Evolutionary conservation across 768 basidiomycete species (phyloP).

Genomic region (Dioszegia aurantiaca): DNA sequence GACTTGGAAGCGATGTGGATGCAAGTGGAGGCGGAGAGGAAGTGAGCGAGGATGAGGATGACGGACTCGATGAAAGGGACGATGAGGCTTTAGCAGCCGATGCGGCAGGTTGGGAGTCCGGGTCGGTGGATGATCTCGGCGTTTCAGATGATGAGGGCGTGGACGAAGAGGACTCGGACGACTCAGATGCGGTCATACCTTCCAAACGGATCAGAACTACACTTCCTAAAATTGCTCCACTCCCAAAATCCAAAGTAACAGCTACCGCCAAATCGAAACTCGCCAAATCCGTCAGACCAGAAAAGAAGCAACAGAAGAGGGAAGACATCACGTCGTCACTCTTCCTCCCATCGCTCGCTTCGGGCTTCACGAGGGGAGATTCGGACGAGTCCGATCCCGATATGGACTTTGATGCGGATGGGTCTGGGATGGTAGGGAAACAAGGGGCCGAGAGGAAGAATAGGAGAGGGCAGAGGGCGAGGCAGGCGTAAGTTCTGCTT

Average conservation of each 20-base stretch:
- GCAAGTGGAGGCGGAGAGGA: slow-evolving; percentile 5
- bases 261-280: slow-evolving; percentile 4
- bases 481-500: slow-evolving; percentile 72
- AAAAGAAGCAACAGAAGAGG: slow-evolving; percentile 8
- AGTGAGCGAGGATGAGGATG: slow-evolving; percentile 19
- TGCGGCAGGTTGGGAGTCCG: slow-evolving; percentile 54
- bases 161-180: slow-evolving; percentile 8
- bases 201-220: slow-evolving; percentile 9
- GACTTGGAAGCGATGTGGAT: not conserved
- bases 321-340: slow-evolving; percentile 57
- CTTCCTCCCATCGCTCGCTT: slow-evolving; percentile 84
- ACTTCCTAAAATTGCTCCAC: not conserved
- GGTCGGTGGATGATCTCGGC: slow-evolving; percentile 48
- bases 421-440: slow-evolving; percentile 56
- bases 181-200: slow-evolving; percentile 2
- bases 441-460: slow-evolving; percentile 67
- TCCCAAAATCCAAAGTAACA: slow-evolving; percentile 4
- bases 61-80: slow-evolving; percentile 19
- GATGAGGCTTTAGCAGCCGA: slow-evolving; percentile 35
- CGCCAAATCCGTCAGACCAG: not conserved
- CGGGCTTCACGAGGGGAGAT: slow-evolving; percentile 77
- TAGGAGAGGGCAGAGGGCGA: slow-evolving; percentile 85
- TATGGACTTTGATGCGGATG: slow-evolving; percentile 64
- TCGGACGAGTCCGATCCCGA: slow-evolving; percentile 69
- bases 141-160: slow-evolving; percentile 14